Evolutionary conservation across 2,329 filamentous ascomycete genomes (phyloP), one percentile per base, ranked within the genome.

Genomic region (Arthrobotrys iridis): DNA sequence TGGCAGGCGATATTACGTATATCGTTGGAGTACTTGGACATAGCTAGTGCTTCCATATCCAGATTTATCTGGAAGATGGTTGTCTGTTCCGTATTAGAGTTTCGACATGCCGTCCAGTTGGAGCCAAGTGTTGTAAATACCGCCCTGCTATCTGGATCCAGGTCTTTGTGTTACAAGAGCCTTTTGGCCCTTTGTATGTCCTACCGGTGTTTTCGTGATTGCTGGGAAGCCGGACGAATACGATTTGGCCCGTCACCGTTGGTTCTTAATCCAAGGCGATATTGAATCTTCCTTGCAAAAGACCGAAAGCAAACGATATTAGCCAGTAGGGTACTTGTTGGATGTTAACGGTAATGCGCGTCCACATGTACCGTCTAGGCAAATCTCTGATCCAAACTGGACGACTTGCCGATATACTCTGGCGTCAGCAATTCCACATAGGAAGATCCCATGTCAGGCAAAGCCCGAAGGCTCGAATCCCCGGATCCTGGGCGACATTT

Each of bases 371-470:
- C 30, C 26, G 35, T 45, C 24, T 46, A 52, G 43, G 26, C 37
- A 40, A 40, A 52, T 26, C 28, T 13, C 20, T 70, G 45, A 35
- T 24, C 59, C 26, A 28, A 59, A 59, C 50, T 37, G 45, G 65
- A 37, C 33, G 22, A 35, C 35, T 22, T 60, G 57, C 65, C 65
- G 55, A 68, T 33, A 28, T 30, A 26, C 40, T 60, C 40, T 60
- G 52, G 55, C 65, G 33, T 50, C 20, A 62, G 55, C 33, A 62
- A 60, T 28, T 57, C 57, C 37, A 63, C 57, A 37, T 57, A 57
- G 66, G 30, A 60, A 43, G 66, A 58, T 71, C 15, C 46, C 58
- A 58, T 63, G 66, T 48, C 66, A 57, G 37, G 66, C 66, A 64
- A 62, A 62, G 22, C 22, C 20, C 28, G 40, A 58, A 62, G 18